Evolutionary conservation across 345 rosid species (phyloP), one percentile per base, ranked within the genome.

Genomic region (Gossypium turneri): DNA sequence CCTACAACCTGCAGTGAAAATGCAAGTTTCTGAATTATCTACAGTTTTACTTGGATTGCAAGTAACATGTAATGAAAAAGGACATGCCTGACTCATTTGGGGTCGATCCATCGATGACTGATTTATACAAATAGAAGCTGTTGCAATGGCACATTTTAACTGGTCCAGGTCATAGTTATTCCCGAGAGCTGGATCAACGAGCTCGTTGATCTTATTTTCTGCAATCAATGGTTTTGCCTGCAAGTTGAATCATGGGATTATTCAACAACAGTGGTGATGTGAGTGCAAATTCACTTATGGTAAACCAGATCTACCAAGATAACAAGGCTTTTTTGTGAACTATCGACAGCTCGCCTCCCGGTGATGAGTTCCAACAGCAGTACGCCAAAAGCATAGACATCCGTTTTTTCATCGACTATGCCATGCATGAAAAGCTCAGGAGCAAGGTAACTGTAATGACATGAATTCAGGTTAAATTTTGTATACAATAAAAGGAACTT

Each of bases 351-450:
- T 86, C 91, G 92, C 82, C 76, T 86, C 70, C 97, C 98, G 0
- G 98, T 91, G 25, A 91, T 84, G 78, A 89, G 97, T 84, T 94
- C 97, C 55, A 91, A 81, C 62, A 92, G 77, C 17, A 94, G 73
- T 7, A 94, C 98, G n/a, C 98, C 96, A 2, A 84, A 92, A 55
- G 96, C 97, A 84, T 86, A 92, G 47, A 94, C 97, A 55, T 92
- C 97, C 0, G 94, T 94, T 77, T 92, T 94, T 68, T 94, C 97
- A 48, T 94, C 94, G n/a, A 94, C 98, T 55, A 87, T 87, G 15
- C 97, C 97, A 22, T 94, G 93, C 97, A 89, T 89, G 87, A 94
- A 91, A 83, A 87, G 92, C 85, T 92, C 97, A 0, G 97, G 98
- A 10, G 98, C 94, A 78, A 91, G 95, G 77, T 92, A 94, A 6